Conservation (phyloP, 2,329 filamentous ascomycete species). For the Penicillium sp. region DNA sequence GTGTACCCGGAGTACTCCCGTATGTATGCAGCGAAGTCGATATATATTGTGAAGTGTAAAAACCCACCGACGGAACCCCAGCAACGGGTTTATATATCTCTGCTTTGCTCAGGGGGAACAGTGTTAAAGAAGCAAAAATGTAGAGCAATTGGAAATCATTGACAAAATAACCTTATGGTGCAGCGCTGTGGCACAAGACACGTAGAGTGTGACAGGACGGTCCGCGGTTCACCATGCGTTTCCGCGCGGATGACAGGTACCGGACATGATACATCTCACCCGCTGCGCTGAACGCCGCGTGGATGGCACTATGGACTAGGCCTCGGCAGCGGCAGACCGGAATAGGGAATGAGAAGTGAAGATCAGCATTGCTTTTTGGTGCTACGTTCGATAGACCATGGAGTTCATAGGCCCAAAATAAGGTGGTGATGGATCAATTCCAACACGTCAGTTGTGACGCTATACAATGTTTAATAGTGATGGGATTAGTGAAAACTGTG, state of each 20-base stretch:
- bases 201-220: constrained; percentile 8
- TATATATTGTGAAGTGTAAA: neutral
- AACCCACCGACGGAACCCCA: constrained; percentile 6
- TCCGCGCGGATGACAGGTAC: constrained; percentile 15
- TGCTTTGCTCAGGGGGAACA: neutral
- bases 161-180: constrained; percentile 8
- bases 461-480: constrained; percentile 1
- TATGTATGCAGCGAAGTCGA: neutral
- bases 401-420: neutral
- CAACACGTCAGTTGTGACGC: neutral
- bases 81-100: constrained; percentile 7
- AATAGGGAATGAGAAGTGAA: neutral
- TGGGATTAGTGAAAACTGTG: neutral
- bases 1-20: neutral
- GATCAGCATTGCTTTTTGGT: constrained; percentile 1
- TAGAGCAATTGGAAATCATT: constrained; percentile 4
- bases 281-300: neutral
- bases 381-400: neutral
- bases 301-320: neutral
- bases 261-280: neutral
- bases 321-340: neutral
- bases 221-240: constrained; percentile 9
- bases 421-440: neutral
- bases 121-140: neutral
- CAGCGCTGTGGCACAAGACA: constrained; percentile 9